Evolutionary conservation across 2,329 filamentous ascomycete genomes (phyloP), one percentile per base, ranked within the genome.

Genomic region (Tolypocladium inflatum): DNA sequence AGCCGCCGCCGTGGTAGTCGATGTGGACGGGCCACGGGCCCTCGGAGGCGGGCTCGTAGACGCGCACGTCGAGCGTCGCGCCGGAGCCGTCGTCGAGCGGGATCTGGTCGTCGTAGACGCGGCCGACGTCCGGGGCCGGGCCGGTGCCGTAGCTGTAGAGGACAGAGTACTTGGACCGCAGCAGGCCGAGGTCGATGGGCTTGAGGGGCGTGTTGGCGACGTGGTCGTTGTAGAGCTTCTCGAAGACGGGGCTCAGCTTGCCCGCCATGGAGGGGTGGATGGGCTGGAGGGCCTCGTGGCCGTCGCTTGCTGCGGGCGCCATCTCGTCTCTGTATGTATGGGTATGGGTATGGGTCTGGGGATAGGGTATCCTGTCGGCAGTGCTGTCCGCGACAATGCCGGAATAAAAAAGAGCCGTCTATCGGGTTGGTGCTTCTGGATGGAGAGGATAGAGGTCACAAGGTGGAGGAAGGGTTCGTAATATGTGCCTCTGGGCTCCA

Each of bases 1-100:
- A 81, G 35, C 74, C 75, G 26, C 78, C 78, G 21, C 78, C 78
- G 59, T 81, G 78, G 57, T 72, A 80, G 64, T 79, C 75, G 54
- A 80, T 64, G 54, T 80, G 76, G 4, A 78, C 77, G 0, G 78
- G 77, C 67, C 77, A 78, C 0, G 71, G 71, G 0, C 76, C 75
- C 0, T 71, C 60, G 1, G 65, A 58, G 0, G 69, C 69, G 0
- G 78, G 78, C 55, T 75, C 71, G 64, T 80, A 80, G 23, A 80
- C 73, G 8, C 78, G 71, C 2, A 78, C 68, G 3, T 69, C 64
- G 55, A 68, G 58, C 60, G 3, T 38, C 3, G 57, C 43, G 30
- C 65, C 67, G 26, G 57, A 65, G 43, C 64, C 70, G 54, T 72
- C 69, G 51, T 67, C 64, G 39, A 69, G 63, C 1, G 70, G 64